Base-by-base conservation (phyloP, 306 rosid species). In the Pyrus bretschneideri region DNA sequence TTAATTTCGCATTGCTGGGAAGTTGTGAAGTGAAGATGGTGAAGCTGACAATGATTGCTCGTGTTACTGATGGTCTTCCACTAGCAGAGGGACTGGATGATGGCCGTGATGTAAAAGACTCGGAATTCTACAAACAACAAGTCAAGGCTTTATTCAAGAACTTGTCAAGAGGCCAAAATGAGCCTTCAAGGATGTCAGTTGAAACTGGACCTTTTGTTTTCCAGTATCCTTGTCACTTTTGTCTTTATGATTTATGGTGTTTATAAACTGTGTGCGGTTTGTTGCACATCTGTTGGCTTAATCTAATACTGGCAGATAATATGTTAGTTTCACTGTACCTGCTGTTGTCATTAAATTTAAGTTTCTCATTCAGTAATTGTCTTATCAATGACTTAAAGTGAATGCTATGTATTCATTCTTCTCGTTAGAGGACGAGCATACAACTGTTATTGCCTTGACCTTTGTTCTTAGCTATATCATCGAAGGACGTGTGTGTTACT, bases 401-500 rank as follows among this genome's bases (percentile, higher is more conserved):
- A 51, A 9, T 67, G 44, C 64, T 74, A 0, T 21, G 14, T 42
- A 27, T 67, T 17, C 42, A 52, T 66, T 55, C 45, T 58, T 35
- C 75, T 76, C 35, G 31, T 71, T 71, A 65, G 60, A 66, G 77
- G 77, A 81, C 35, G 15, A 78, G 57, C 59, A 30, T 67, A 58
- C 79, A 69, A 59, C 67, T 72, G 79, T 71, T 46, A 78, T 74
- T 78, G 21, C 88, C 97, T 87, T 94, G 82, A 95, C 96, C 62
- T 74, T 69, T 77, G 71, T 80, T 75, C 73, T 77, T 65, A 96
- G 99, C 75, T 96, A 96, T 80, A 87, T 96, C 17, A 93, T 93
- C 33, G 98, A 96, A 89, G 99, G 98, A 75, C 89, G 94, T 30
- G 99, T 96, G 38, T 96, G 99, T 85, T 96, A 96, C 85, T 87